Evolutionary conservation across 129 eudicot species (phyloP).

Genomic region (Rutidosis leptorrhynchoides): DNA sequence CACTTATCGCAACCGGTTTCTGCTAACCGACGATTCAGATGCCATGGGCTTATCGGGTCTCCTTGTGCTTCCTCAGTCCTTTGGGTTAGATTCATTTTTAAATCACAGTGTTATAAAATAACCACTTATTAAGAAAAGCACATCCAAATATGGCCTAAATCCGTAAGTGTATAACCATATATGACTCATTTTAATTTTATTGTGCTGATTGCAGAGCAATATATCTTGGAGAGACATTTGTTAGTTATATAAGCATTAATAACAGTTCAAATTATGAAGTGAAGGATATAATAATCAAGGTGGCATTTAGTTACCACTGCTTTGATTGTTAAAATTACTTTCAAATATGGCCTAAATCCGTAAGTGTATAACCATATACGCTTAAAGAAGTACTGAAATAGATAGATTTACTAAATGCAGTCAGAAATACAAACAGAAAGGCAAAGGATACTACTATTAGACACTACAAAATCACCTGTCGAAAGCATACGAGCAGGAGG

Average conservation of each 20-base stretch:
- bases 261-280: constrained; percentile 87
- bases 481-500: constrained; percentile 96
- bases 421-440: constrained; percentile 99
- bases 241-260: constrained; percentile 90
- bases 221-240: constrained; percentile 94
- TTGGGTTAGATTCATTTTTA: constrained; percentile 51
- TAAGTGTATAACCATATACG: too few relatives aligned
- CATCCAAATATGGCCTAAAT: neutral
- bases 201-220: constrained; percentile 61
- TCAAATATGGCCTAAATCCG: too few relatives aligned
- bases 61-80: constrained; percentile 92
- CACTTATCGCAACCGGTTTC: constrained; percentile 63
- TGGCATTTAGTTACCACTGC: constrained; percentile 10
- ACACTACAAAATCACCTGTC: constrained; percentile 90
- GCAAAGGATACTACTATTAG: constrained; percentile 83
- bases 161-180: neutral
- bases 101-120: neutral
- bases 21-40: constrained; percentile 56
- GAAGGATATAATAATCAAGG: constrained; percentile 75
- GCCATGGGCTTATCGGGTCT: constrained; percentile 87
- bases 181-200: neutral
- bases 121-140: neutral
- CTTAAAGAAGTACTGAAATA: constrained; percentile 2
- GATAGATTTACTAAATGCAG: constrained; percentile 40
- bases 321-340: neutral